These are phyloP conservation scores for Malus sieversii DNA, from an alignment of 306 rosid species.

Conservation along the genomic window DNA sequence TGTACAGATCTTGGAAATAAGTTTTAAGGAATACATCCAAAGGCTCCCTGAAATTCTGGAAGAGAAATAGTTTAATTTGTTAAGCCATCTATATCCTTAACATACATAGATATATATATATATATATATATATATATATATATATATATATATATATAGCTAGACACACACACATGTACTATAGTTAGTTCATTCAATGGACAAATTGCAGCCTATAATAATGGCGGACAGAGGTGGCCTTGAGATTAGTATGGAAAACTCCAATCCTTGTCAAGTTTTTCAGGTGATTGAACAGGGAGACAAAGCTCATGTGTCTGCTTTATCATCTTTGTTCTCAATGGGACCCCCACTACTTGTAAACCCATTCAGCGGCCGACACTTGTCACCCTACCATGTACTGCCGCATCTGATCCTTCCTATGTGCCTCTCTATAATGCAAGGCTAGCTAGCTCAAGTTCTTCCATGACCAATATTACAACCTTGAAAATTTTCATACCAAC, in stretches of 20 bases:
- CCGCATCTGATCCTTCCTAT: not conserved
- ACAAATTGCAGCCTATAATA: slow-evolving; percentile 19
- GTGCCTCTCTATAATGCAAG: not conserved
- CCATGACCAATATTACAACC: not conserved
- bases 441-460: not conserved
- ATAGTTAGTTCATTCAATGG: not conserved
- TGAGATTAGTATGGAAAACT: slow-evolving; percentile 17
- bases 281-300: slow-evolving; percentile 24
- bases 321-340: slow-evolving; percentile 19
- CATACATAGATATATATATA: too few species aligned
- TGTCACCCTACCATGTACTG: slow-evolving; percentile 16
- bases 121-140: too few species aligned
- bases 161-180: not conserved
- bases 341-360: slow-evolving; percentile 4
- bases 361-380: slow-evolving; percentile 27
- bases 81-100: not conserved
- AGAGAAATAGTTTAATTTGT: not conserved
- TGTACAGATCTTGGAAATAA: not conserved
- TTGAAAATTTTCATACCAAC: not conserved
- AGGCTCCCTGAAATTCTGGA: not conserved
- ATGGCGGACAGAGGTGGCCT: slow-evolving; percentile 39
- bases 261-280: slow-evolving; percentile 25
- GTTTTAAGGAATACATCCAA: not conserved
- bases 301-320: slow-evolving; percentile 32
- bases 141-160: not conserved